Evolutionary conservation across 768 basidiomycete genomes (phyloP), one percentile per base, ranked within the genome.

Genomic region (Pleurotus platypus): DNA sequence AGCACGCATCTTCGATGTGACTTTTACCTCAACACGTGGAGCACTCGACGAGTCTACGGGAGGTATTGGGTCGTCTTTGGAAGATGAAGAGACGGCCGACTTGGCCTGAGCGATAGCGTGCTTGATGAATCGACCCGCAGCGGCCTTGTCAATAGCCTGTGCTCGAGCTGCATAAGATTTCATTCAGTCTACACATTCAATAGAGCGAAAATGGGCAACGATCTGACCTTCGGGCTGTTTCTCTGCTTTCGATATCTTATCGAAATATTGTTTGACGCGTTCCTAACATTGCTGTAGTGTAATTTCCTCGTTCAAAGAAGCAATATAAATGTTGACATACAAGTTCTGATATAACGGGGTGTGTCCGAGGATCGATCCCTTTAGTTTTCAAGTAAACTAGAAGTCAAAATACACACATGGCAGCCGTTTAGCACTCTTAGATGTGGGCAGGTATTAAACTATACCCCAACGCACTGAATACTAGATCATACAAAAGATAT

Each of bases 111-210:
- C 72, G 43, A 92, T 90, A 26, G 90, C 89, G 66, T 89, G 80
- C 69, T 87, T 89, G 69, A 94, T 94, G 70, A 94, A 94, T 27
- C 92, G 84, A 45, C 75, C 73, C 1, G 92, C 92, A 11, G 89
- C 92, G 20, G 74, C 84, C 69, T 88, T 90, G 79, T 94, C 92
- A 58, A 94, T 69, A n/a, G 75, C 74, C 30, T 69, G 66, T 48
- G 71, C 70, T 58, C 72, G 80, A 80, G 63, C n/a, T 47, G 27
- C 16, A 49, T 35, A 56, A 49, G 42, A 54, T 49, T n/a, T 35
- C 7, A 12, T n/a, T 35, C 7, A 12, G 55, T 35, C 22, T 45
- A 26, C 13, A 15, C 13, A 42, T 22, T 18, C 45, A 56, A 43
- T 30, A 46, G 38, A 39, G 12, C 11, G 39, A 30, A 38, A 55